A percentile compares a stretch with the other conserved stretches of the same genome.
phyloP scores from a whole-genome alignment of 495 filamentous ascomycete species.

The Neurospora pannonica region DNA sequence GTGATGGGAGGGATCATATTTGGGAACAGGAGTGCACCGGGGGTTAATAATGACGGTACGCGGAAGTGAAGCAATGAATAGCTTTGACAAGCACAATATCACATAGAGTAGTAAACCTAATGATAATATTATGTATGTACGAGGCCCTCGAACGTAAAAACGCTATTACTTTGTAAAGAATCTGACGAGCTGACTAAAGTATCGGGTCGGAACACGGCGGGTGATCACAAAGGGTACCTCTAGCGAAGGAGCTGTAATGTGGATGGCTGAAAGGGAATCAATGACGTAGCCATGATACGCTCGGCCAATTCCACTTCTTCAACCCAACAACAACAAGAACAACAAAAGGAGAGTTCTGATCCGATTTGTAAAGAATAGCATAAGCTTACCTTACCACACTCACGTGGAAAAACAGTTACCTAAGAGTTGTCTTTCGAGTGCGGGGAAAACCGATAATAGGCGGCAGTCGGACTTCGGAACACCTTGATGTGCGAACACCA shows the following conservation, averaged over 20 bases:
- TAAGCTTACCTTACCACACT: background rate
- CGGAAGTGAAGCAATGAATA: background rate
- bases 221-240: background rate
- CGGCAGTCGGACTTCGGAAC: background rate
- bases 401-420: background rate
- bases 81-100: background rate
- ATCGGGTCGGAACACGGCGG: background rate
- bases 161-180: background rate
- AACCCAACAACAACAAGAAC: background rate
- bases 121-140: background rate
- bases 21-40: background rate
- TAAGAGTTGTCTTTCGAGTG: background rate
- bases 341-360: background rate
- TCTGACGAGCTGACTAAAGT: background rate
- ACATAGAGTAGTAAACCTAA: background rate
- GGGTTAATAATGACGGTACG: background rate
- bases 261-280: background rate
- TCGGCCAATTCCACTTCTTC: background rate
- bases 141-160: background rate
- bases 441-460: background rate
- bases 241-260: background rate
- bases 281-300: background rate
- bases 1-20: background rate
- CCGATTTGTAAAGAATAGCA: background rate
- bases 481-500: background rate